Evolutionary conservation across 192 early-diverging fungal genomes (phyloP).

Genomic region (Coemansia sp.): DNA sequence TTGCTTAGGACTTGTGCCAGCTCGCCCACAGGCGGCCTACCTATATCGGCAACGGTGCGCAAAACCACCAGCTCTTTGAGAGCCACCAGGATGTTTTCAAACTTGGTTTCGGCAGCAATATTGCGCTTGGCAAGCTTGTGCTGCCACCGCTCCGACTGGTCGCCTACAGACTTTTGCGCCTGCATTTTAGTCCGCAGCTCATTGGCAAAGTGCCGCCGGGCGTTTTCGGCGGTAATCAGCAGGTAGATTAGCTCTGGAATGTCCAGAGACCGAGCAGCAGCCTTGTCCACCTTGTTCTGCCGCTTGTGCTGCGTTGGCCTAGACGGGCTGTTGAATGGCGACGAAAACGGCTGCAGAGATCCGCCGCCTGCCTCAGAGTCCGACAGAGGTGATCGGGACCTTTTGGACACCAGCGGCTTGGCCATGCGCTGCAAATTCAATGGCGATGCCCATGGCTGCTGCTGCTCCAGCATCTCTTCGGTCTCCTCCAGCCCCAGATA

Average conservation of each 20-base stretch:
- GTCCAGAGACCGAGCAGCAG: constrained; percentile 9
- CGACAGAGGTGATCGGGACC: not conserved
- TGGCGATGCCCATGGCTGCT: constrained; percentile 40
- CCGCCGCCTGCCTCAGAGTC: too few species aligned
- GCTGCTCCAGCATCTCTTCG: constrained; percentile 7
- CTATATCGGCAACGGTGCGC: constrained; percentile 15
- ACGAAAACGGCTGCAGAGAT: constrained; percentile 9
- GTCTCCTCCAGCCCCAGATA: constrained; percentile 29
- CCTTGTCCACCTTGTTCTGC: not conserved
- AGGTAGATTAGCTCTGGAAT: constrained; percentile 18
- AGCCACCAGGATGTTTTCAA: constrained; percentile 47
- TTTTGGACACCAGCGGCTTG: not conserved
- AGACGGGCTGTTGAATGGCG: constrained; percentile 16
- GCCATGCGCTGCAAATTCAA: constrained; percentile 25
- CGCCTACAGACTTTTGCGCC: constrained; percentile 21
- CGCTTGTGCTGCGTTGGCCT: not conserved
- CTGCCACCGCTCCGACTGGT: constrained; percentile 50
- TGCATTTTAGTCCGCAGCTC: constrained; percentile 23
- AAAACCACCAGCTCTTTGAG: constrained; percentile 46
- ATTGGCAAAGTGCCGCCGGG: constrained; percentile 23
- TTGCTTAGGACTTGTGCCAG: constrained; percentile 5
- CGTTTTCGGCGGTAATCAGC: constrained; percentile 36
- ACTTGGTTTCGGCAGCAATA: constrained; percentile 38
- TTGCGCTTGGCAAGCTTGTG: constrained; percentile 48
- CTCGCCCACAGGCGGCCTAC: constrained; percentile 15